Evolutionary conservation across 1,139 yeast genomes (phyloP).

Genomic region (Saccharomyces hybrid): DNA sequence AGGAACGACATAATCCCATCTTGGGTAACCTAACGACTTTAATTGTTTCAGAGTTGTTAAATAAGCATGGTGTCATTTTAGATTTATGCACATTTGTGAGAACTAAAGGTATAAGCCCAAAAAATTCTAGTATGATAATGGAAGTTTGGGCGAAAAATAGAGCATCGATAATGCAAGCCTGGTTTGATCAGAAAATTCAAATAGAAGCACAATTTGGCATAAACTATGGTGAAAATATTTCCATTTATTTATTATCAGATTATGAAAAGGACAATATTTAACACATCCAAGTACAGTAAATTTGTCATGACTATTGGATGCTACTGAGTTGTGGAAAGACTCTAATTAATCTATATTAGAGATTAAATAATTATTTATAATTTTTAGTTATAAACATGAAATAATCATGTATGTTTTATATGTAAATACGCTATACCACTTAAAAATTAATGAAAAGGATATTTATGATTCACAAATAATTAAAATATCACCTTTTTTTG

Average conservation of each 20-base stretch:
- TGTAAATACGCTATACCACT: too few species aligned
- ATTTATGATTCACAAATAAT: too few species aligned
- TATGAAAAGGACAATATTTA: slow-evolving; percentile 17
- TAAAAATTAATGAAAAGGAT: too few species aligned
- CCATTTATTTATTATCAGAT: slow-evolving; percentile 36
- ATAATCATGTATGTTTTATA: too few species aligned
- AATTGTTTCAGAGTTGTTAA: slow-evolving; percentile 67
- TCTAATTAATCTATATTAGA: background rate
- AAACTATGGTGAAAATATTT: slow-evolving; percentile 59
- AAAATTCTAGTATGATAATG: slow-evolving; percentile 46
- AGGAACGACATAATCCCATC: slow-evolving; percentile 36
- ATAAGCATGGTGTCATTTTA: slow-evolving; percentile 75
- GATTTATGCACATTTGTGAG: slow-evolving; percentile 80
- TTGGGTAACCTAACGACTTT: slow-evolving; percentile 73
- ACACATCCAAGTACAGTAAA: background rate
- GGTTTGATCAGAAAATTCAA: slow-evolving; percentile 42
- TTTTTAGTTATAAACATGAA: too few species aligned
- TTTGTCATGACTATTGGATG: background rate
- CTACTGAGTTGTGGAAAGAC: background rate
- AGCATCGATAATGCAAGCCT: slow-evolving; percentile 50
- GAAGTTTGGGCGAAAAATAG: slow-evolving; percentile 66
- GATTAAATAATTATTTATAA: too few species aligned
- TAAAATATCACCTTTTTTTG: too few species aligned
- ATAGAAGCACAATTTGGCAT: slow-evolving; percentile 40
- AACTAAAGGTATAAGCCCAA: slow-evolving; percentile 34